phyloP scores from a whole-genome alignment of 1,284 basidiomycete species.

The Ustilago nuda region DNA sequence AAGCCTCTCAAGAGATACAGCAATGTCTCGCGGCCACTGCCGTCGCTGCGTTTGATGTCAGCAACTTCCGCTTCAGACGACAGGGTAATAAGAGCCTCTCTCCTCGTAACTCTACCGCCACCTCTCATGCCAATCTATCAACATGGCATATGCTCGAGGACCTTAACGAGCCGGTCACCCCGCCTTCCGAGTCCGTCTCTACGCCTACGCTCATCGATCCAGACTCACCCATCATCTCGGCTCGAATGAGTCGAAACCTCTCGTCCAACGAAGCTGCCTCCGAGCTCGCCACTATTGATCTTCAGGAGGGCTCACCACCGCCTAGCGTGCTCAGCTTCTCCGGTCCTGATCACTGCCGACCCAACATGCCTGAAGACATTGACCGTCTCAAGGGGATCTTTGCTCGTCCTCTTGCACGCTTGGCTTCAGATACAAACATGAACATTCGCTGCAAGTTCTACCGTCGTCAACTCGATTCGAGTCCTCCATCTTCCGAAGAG shows the following conservation, averaged over 20 bases:
- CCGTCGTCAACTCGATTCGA: slow-evolving; percentile 8
- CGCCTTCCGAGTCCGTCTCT: slow-evolving; percentile 26
- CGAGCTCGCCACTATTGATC: slow-evolving; percentile 21
- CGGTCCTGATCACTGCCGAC: slow-evolving; percentile 21
- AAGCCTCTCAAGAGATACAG: slow-evolving; percentile 31
- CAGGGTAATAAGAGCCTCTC: slow-evolving; percentile 15
- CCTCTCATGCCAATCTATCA: slow-evolving; percentile 15
- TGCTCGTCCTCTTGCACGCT: slow-evolving; percentile 21
- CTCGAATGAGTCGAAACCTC: slow-evolving; percentile 33
- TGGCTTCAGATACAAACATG: slow-evolving; percentile 35
- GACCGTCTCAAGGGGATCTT: slow-evolving; percentile 27
- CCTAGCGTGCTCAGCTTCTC: slow-evolving; percentile 26
- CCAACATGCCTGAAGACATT: slow-evolving; percentile 33
- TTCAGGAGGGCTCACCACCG: slow-evolving; percentile 36
- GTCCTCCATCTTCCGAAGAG: slow-evolving; percentile 15
- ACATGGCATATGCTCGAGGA: slow-evolving; percentile 22
- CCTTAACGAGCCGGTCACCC: slow-evolving; percentile 29
- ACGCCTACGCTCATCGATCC: slow-evolving; percentile 27
- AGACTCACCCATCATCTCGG: slow-evolving; percentile 32
- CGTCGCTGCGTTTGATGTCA: slow-evolving; percentile 40
- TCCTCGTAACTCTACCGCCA: slow-evolving; percentile 21
- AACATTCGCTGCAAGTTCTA: slow-evolving; percentile 41
- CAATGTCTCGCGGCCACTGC: slow-evolving; percentile 36
- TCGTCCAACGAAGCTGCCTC: slow-evolving; percentile 9
- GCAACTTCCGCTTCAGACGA: slow-evolving; percentile 33